phyloP scores from a whole-genome alignment of 805 yeast species.

The Clavispora phyllophila region DNA sequence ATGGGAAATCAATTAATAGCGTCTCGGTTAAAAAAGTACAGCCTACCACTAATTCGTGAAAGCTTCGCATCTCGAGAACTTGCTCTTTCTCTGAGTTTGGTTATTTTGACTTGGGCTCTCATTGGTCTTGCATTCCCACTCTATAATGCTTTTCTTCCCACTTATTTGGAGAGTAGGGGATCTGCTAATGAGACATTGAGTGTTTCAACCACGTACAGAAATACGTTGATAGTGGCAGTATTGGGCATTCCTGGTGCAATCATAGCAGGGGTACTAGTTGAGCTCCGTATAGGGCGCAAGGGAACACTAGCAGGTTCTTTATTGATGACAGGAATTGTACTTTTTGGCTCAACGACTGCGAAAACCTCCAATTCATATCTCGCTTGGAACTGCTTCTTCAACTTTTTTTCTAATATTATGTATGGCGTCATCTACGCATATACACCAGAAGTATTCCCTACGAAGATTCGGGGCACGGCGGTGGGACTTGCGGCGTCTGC shows the following conservation, averaged over 20 bases:
- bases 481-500: constrained; percentile 54
- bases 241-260: constrained; percentile 13
- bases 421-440: constrained; percentile 56
- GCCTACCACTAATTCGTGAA: constrained; percentile 35
- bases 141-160: constrained; percentile 18
- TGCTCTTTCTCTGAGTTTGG: constrained; percentile 40
- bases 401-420: constrained; percentile 46
- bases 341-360: constrained; percentile 62
- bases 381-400: constrained; percentile 45
- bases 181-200: constrained; percentile 20
- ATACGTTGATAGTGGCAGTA: constrained; percentile 13
- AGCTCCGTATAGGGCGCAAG: constrained; percentile 12
- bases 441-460: constrained; percentile 60
- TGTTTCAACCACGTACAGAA: constrained; percentile 23
- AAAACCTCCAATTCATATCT: constrained; percentile 42
- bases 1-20: constrained; percentile 3
- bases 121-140: constrained; percentile 24
- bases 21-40: constrained; percentile 16
- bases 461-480: constrained; percentile 49
- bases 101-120: constrained; percentile 48
- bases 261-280: constrained; percentile 12
- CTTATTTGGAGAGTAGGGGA: constrained; percentile 43
- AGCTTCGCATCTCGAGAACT: constrained; percentile 44
- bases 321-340: constrained; percentile 48
- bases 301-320: constrained; percentile 39